These are phyloP conservation scores for Lipomyces orientalis DNA, from an alignment of 805 yeast species.

Conservation along the genomic window DNA sequence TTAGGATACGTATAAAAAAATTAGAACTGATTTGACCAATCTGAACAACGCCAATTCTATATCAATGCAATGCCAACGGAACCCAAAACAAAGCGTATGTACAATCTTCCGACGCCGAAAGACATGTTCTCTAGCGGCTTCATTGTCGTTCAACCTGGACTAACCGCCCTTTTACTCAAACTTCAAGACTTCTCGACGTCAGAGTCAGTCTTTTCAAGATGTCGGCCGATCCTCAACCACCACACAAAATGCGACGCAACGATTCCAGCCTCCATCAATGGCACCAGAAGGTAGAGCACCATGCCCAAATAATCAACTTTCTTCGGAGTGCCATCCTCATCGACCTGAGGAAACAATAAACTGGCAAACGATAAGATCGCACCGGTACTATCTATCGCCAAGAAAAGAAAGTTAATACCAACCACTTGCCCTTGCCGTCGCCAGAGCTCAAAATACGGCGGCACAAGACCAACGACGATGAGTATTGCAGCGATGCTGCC, in stretches of 20 bases:
- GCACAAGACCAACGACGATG: constrained; percentile 77
- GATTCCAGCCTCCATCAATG: constrained; percentile 78
- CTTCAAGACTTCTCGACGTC: not conserved
- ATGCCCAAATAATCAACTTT: constrained; percentile 75
- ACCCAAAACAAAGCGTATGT: not conserved
- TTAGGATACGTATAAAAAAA: not conserved
- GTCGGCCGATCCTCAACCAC: constrained; percentile 29
- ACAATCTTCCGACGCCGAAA: not conserved
- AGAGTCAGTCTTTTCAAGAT: not conserved
- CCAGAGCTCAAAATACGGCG: constrained; percentile 85
- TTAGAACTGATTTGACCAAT: not conserved
- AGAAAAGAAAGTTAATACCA: constrained; percentile 84
- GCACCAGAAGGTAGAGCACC: constrained; percentile 73
- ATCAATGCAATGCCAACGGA: not conserved
- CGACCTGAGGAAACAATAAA: constrained; percentile 53
- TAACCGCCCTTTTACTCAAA: not conserved
- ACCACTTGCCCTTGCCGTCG: constrained; percentile 83
- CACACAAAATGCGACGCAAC: constrained; percentile 59
- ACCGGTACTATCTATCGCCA: constrained; percentile 77
- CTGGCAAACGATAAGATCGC: constrained; percentile 78
- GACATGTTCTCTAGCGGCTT: not conserved
- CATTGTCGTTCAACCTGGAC: not conserved
- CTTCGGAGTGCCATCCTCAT: constrained; percentile 41
- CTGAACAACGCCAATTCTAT: not conserved
- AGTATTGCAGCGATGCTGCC: constrained; percentile 81